Evolutionary conservation across 176 grass and related monocot species (phyloP).

Genomic region (Aegilops bicornis): DNA sequence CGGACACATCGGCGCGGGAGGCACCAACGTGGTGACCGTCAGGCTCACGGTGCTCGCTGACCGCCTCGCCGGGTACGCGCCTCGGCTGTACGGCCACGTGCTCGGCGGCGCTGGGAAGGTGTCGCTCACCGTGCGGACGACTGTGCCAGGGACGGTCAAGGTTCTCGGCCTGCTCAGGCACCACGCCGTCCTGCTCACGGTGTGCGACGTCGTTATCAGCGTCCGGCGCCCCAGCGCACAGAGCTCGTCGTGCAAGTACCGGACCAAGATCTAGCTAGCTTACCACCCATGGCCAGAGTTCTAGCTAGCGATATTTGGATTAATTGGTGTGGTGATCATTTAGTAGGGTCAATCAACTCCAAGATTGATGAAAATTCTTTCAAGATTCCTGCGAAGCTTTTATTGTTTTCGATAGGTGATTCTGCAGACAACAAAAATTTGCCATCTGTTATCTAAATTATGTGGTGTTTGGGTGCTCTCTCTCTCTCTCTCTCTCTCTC

Average conservation of each 20-base stretch:
- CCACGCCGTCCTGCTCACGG: neutral
- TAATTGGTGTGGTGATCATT: too few species aligned
- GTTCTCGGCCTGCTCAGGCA: slow-evolving; percentile 14
- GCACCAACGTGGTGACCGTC: neutral
- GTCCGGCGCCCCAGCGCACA: neutral
- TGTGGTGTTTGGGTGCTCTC: neutral
- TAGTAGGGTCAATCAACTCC: too few species aligned
- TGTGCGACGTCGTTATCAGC: neutral
- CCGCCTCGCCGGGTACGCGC: neutral
- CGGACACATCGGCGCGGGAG: neutral
- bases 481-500: too few species aligned
- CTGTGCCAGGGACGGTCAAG: slow-evolving; percentile 4
- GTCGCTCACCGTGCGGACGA: slow-evolving; percentile 7
- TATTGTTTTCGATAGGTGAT: neutral
- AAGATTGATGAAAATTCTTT: neutral
- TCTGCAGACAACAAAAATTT: neutral
- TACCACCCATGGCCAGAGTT: too few species aligned
- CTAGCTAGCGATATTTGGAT: too few species aligned
- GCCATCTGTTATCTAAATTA: neutral
- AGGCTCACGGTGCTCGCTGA: slow-evolving; percentile 17
- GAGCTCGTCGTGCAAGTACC: slow-evolving; percentile 11
- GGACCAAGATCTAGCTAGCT: slow-evolving; percentile 17
- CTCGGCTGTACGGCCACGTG: slow-evolving; percentile 18
- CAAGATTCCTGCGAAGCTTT: neutral
- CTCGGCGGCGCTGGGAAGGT: neutral